Evolutionary conservation across 768 basidiomycete species (phyloP).

Genomic region (Ramaria rubella): DNA sequence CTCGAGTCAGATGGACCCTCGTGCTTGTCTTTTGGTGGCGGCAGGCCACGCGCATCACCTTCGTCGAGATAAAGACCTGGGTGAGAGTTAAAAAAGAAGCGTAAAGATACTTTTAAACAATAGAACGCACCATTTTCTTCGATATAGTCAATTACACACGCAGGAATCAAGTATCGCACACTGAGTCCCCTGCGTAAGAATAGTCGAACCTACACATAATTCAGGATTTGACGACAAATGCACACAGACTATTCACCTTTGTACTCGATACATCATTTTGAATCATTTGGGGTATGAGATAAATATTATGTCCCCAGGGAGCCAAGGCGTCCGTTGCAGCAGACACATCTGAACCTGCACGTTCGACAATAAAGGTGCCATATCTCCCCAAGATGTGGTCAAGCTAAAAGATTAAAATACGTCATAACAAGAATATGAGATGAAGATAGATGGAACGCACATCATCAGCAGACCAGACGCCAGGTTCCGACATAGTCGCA

Average conservation of each 20-base stretch:
- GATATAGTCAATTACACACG: slow-evolving; percentile 91
- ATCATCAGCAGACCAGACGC: slow-evolving; percentile 93
- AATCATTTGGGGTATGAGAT: slow-evolving; percentile 88
- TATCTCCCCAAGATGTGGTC: slow-evolving; percentile 95
- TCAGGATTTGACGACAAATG: background rate
- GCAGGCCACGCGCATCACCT: background rate
- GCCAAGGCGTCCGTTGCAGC: slow-evolving; percentile 71
- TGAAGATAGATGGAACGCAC: slow-evolving; percentile 42
- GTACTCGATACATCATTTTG: slow-evolving; percentile 97
- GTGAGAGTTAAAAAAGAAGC: background rate
- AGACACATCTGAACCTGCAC: slow-evolving; percentile 88
- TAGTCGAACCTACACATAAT: slow-evolving; percentile 43
- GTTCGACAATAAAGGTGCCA: slow-evolving; percentile 91
- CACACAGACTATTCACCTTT: slow-evolving; percentile 45
- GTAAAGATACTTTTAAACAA: background rate
- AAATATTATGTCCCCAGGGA: slow-evolving; percentile 76
- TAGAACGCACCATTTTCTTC: slow-evolving; percentile 54
- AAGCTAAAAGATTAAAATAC: slow-evolving; percentile 43
- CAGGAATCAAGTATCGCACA: slow-evolving; percentile 85
- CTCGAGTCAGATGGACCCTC: background rate
- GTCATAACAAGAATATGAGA: background rate
- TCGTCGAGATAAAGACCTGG: slow-evolving; percentile 10
- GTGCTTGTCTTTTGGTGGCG: background rate
- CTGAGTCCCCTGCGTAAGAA: slow-evolving; percentile 76
- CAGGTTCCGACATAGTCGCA: slow-evolving; percentile 96